These are phyloP conservation scores for Quercus rubra DNA, from an alignment of 306 rosid species.

Conservation along the genomic window DNA sequence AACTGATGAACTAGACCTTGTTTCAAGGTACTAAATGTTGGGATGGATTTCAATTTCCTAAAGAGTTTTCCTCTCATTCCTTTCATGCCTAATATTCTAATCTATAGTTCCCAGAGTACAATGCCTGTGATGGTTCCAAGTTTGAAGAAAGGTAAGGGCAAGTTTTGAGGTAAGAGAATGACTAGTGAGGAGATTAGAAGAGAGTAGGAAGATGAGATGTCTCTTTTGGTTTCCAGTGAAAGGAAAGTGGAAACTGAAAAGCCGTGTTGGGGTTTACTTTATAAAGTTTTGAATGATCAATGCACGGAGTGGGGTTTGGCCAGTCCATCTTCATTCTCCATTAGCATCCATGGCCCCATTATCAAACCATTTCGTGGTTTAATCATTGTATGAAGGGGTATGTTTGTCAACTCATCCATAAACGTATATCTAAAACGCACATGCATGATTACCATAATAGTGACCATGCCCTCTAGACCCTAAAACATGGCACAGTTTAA, in stretches of 20 bases:
- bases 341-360: conserved; percentile 46
- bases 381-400: conserved; percentile 45
- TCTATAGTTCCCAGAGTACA: conserved; percentile 20
- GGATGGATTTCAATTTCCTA: conserved; percentile 59
- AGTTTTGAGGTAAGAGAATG: conserved; percentile 28
- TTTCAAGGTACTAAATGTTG: conserved; percentile 46
- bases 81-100: conserved; percentile 22
- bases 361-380: conserved; percentile 62
- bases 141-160: conserved; percentile 28
- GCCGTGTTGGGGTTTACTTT: conserved; percentile 42
- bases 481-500: conserved; percentile 18
- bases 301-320: conserved; percentile 51
- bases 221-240: conserved; percentile 34
- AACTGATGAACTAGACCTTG: conserved; percentile 55
- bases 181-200: conserved; percentile 26
- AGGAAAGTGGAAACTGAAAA: conserved; percentile 48
- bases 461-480: conserved; percentile 3
- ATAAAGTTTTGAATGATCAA: conserved; percentile 31
- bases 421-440: conserved; percentile 26
- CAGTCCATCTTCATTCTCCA: conserved; percentile 31
- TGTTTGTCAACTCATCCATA: conserved; percentile 21
- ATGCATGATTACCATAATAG: conserved; percentile 15
- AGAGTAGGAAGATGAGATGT: conserved; percentile 25
- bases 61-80: conserved; percentile 56
- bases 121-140: conserved; percentile 37